Percentiles rank a stretch among this genome's conserved stretches.
Conservation (phyloP, 331 rosid species). For the Acacia pycnantha region DNA sequence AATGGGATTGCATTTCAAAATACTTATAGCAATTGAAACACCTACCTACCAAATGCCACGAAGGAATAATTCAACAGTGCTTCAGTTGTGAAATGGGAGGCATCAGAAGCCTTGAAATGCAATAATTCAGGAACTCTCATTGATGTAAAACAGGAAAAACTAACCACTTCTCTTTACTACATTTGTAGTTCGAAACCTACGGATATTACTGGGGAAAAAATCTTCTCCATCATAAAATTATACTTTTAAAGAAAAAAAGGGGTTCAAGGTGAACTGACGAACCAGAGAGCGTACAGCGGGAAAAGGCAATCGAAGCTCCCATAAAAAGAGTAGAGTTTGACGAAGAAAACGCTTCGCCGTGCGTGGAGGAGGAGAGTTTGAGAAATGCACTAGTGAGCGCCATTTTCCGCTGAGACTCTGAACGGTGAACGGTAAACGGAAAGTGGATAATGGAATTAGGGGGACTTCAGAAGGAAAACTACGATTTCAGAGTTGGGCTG, state of each 20-base stretch:
- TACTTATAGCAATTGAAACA: neutral
- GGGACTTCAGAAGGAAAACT: neutral
- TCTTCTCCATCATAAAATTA: neutral
- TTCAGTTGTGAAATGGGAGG: neutral
- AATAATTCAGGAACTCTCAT: neutral
- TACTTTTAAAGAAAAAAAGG: neutral
- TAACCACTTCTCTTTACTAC: neutral
- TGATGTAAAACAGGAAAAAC: neutral
- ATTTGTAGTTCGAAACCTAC: neutral
- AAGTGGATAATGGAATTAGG: conserved; percentile 24
- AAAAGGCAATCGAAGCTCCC: conserved; percentile 41
- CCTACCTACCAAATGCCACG: neutral
- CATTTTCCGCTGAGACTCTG: conserved; percentile 39
- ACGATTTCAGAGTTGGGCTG: neutral
- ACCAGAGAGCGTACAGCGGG: conserved; percentile 33
- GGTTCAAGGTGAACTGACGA: conserved; percentile 15
- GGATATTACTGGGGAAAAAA: neutral
- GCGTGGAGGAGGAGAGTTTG: conserved; percentile 38
- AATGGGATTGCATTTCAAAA: neutral
- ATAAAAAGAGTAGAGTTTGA: conserved; percentile 37
- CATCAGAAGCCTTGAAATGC: neutral
- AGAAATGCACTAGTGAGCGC: conserved; percentile 46
- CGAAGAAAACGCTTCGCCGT: conserved; percentile 42
- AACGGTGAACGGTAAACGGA: neutral
- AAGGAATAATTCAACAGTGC: neutral